A percentile compares a stretch with the other conserved stretches of the same genome.
Conservation (phyloP, 495 filamentous ascomycete species). For the Penicillium arizonense region DNA sequence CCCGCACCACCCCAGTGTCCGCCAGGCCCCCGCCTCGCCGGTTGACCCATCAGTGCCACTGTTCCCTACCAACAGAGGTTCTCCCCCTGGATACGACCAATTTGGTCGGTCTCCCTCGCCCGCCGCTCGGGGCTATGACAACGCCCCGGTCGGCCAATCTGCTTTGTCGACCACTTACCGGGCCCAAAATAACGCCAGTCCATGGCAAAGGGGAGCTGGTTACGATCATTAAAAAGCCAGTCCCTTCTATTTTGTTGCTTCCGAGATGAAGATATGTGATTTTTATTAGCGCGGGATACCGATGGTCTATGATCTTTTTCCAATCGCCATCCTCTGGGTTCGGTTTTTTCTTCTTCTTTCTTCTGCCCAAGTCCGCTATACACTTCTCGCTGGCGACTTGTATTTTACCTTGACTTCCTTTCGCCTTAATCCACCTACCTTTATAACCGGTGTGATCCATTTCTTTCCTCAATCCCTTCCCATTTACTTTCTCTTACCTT, state of each 20-base stretch:
- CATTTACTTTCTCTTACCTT: slow-evolving; percentile 7
- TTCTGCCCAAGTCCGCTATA: slow-evolving; percentile 9
- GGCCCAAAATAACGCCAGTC: slow-evolving; percentile 57
- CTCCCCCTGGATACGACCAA: slow-evolving; percentile 36
- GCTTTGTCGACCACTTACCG: slow-evolving; percentile 36
- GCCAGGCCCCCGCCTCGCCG: slow-evolving; percentile 47
- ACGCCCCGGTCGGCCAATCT: slow-evolving; percentile 29
- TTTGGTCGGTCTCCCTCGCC: slow-evolving; percentile 36
- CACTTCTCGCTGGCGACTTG: slow-evolving; percentile 13
- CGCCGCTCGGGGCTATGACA: slow-evolving; percentile 29
- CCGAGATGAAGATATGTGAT: slow-evolving; percentile 46
- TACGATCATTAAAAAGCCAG: slow-evolving; percentile 54
- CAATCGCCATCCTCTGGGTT: slow-evolving; percentile 18
- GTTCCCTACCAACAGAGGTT: slow-evolving; percentile 51
- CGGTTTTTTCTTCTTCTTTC: slow-evolving; percentile 12
- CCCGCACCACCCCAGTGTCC: slow-evolving; percentile 6
- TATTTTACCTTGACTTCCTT: slow-evolving; percentile 5
- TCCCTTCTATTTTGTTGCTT: slow-evolving; percentile 21
- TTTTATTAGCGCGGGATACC: slow-evolving; percentile 36
- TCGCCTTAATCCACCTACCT: slow-evolving; percentile 9
- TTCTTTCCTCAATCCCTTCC: neutral
- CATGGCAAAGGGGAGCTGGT: slow-evolving; percentile 66
- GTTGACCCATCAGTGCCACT: slow-evolving; percentile 63
- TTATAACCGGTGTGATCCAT: slow-evolving; percentile 3
- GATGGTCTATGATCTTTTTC: slow-evolving; percentile 30